Conservation (phyloP, 2,329 filamentous ascomycete species). For the Alternaria sp. region DNA sequence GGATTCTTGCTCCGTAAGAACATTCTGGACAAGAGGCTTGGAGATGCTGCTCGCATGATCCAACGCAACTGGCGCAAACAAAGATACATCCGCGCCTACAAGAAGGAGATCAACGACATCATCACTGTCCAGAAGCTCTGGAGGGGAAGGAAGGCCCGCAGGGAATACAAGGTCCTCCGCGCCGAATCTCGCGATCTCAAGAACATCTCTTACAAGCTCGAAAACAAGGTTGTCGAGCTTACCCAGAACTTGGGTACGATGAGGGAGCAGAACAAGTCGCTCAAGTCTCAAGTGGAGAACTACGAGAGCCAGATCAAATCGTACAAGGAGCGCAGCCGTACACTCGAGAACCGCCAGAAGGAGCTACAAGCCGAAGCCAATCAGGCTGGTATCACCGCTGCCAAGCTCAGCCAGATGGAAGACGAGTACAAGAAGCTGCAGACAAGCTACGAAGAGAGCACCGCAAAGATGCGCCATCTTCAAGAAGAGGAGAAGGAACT, state of each 20-base stretch:
- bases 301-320: constrained; percentile 96
- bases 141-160: constrained; percentile 82
- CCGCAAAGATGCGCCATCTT: constrained; percentile 86
- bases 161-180: constrained; percentile 85
- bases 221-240: constrained; percentile 99
- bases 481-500: constrained; percentile 92
- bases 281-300: constrained; percentile 88
- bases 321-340: constrained; percentile 91
- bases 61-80: constrained; percentile 89
- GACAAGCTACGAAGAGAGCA: constrained; percentile 86
- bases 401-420: constrained; percentile 88
- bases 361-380: constrained; percentile 97
- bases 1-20: constrained; percentile 89
- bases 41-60: constrained; percentile 88
- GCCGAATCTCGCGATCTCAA: constrained; percentile 98
- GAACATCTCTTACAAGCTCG: constrained; percentile 98
- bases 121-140: constrained; percentile 90
- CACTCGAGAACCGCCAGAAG: constrained; percentile 86
- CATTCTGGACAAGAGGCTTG: constrained; percentile 91
- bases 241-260: constrained; percentile 91
- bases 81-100: constrained; percentile 78
- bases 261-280: constrained; percentile 91
- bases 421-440: constrained; percentile 94
- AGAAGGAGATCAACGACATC: constrained; percentile 87
- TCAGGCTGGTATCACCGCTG: constrained; percentile 93